Percentiles rank a stretch among this genome's conserved stretches.
Evolutionary conservation across 129 eudicot genomes (phyloP).

Genomic region (Escallonia herrerae): DNA sequence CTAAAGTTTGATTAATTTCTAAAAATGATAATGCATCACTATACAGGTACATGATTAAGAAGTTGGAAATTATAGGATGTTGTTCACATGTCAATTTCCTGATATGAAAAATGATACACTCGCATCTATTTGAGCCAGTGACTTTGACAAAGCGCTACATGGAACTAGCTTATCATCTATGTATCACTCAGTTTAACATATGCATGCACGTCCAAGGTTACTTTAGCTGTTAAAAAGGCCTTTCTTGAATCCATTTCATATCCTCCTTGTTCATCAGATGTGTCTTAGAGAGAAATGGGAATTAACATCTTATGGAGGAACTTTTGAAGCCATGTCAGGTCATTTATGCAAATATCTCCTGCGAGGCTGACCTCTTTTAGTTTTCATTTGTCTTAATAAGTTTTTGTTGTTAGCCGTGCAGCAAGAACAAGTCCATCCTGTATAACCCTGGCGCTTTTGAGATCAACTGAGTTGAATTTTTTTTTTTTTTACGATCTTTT

Average conservation of each 20-base stretch:
- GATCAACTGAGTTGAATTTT: constrained; percentile 1
- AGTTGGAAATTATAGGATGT: not conserved
- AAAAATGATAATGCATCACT: not conserved
- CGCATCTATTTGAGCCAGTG: not conserved
- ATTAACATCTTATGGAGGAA: too few relatives aligned
- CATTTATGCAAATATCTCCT: too few relatives aligned
- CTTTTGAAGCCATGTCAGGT: too few relatives aligned
- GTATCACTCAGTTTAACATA: too few relatives aligned
- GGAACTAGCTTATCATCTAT: not conserved
- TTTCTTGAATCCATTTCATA: not conserved
- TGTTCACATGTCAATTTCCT: not conserved
- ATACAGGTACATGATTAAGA: not conserved
- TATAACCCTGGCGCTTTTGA: not conserved
- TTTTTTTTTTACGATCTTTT: not conserved
- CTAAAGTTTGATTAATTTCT: not conserved
- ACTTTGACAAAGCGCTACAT: not conserved
- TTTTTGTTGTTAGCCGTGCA: too few relatives aligned
- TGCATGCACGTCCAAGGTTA: not conserved
- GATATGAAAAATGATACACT: not conserved
- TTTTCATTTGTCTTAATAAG: not conserved
- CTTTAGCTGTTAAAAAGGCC: not conserved
- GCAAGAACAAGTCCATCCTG: too few relatives aligned
- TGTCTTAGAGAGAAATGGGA: too few relatives aligned
- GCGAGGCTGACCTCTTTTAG: not conserved
- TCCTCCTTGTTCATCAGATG: not conserved